Conservation (phyloP, 2,329 filamentous ascomycete species). For the Sclerotinia trifoliorum region DNA sequence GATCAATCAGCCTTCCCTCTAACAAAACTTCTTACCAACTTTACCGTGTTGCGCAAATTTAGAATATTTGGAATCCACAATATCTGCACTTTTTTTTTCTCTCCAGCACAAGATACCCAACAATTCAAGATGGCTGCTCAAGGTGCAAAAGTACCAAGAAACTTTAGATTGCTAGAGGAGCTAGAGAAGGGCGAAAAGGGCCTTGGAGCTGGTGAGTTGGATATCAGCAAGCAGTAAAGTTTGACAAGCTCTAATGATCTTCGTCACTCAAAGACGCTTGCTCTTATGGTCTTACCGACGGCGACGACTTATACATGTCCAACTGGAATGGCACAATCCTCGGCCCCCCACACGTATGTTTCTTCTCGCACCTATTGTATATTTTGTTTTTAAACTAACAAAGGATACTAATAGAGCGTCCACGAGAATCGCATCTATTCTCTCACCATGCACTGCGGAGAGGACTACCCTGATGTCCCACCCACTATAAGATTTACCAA, state of each 20-base stretch:
- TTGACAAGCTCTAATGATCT: not conserved
- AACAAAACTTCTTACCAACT: conserved; percentile 7
- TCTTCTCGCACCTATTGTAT: not conserved
- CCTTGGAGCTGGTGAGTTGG: conserved; percentile 72
- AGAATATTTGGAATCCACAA: not conserved
- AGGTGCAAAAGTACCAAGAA: conserved; percentile 78
- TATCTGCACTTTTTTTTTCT: not conserved
- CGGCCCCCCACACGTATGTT: conserved; percentile 86
- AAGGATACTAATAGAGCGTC: conserved; percentile 61
- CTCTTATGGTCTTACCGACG: conserved; percentile 92
- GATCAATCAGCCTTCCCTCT: not conserved
- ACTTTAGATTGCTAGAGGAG: conserved; percentile 95
- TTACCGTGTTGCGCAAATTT: not conserved
- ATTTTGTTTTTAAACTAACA: conserved; percentile 13
- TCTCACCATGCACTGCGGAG: conserved; percentile 92
- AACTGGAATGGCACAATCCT: conserved; percentile 99
- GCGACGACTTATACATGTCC: conserved; percentile 93
- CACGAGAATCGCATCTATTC: conserved; percentile 99
- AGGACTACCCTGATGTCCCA: conserved; percentile 83
- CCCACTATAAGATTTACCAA: conserved; percentile 91
- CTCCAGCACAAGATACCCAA: conserved; percentile 2
- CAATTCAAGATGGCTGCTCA: conserved; percentile 32
- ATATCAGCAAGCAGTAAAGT: not conserved
- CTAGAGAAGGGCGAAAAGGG: conserved; percentile 99
- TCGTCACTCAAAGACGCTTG: conserved; percentile 69